Conservation (phyloP, 331 rosid species). For the Erythrophleum ivorense region DNA sequence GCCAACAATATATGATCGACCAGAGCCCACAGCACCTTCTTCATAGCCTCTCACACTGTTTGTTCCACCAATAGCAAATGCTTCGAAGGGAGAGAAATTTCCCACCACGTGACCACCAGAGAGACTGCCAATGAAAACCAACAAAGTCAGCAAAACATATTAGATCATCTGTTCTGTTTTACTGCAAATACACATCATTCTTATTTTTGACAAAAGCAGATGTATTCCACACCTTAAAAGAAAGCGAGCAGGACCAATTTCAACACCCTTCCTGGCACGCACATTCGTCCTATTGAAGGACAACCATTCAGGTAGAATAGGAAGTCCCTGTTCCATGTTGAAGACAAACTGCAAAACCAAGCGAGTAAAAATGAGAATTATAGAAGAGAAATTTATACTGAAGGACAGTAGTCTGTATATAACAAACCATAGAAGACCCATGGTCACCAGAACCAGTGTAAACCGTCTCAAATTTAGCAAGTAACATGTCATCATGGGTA, state of each 20-base stretch:
- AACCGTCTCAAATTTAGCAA: constrained; percentile 85
- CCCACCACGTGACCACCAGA: constrained; percentile 95
- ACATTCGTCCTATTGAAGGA: constrained; percentile 81
- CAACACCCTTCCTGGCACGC: constrained; percentile 81
- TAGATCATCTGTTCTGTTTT: constrained; percentile 33
- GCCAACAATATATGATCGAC: constrained; percentile 88
- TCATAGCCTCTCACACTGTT: constrained; percentile 97
- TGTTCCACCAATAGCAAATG: constrained; percentile 96
- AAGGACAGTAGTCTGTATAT: constrained; percentile 26
- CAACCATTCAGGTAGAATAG: constrained; percentile 87
- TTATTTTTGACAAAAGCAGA: background rate
- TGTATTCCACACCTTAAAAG: constrained; percentile 66
- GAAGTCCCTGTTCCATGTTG: constrained; percentile 93
- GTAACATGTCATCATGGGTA: constrained; percentile 74
- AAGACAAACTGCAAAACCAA: constrained; percentile 72
- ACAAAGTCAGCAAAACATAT: constrained; percentile 34
- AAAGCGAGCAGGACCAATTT: constrained; percentile 75
- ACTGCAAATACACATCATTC: constrained; percentile 31
- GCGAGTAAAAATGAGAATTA: constrained; percentile 46
- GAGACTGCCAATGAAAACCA: constrained; percentile 63
- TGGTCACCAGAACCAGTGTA: constrained; percentile 95
- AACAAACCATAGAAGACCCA: constrained; percentile 92
- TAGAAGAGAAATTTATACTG: constrained; percentile 22
- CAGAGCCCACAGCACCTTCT: constrained; percentile 98
- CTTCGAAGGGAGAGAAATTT: constrained; percentile 92